Evolutionary conservation across 1,284 basidiomycete genomes (phyloP), one percentile per base, ranked within the genome.

Genomic region (Hypsizygus ulmarius): DNA sequence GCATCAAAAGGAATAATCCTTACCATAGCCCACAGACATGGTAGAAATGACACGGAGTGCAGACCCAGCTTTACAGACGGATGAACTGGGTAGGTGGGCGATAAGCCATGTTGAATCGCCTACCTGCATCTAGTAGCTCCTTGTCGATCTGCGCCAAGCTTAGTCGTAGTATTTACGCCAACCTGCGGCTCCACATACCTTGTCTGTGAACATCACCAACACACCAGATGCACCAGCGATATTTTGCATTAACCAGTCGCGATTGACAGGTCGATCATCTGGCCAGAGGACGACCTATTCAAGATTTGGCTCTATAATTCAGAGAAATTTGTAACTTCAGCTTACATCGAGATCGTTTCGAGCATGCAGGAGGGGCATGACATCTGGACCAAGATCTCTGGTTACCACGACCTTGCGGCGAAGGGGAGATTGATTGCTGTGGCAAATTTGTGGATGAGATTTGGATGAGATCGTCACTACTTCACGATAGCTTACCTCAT

Each of bases 1-100:
- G 63, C 77, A 53, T 58, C 16, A 19, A 1, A 4, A 40, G 2
- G 10, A 27, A 11, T 28, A 27, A 11, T 28, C 11, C 21, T 19
- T 12, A 91, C 91, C 91, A 64, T 87, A 90, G 33, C 92, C 91
- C 14, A 93, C 91, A 12, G 87, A 90, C 80, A 96, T 90, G 0
- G 95, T 97, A 0, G 92, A 93, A 5, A 97, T 78, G 12, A 89
- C 84, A 46, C 81, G 81, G 10, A 98, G 74, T 41, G 66, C 74
- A 0, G 85, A 71, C 3, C 90, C 88, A 51, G 88, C 90, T 89
- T 42, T 10, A 51, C 1, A 37, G n/a, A 12, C 21, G 28, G 40
- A 21, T 25, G n/a, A 18, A 21, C 45, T 27, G 19, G 25, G 12
- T 42, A 47, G 46, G 19, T 33, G 39, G 36, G 41, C 2, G 11